Conservation (phyloP, 1,284 basidiomycete species). For the Trametes pubescens region DNA sequence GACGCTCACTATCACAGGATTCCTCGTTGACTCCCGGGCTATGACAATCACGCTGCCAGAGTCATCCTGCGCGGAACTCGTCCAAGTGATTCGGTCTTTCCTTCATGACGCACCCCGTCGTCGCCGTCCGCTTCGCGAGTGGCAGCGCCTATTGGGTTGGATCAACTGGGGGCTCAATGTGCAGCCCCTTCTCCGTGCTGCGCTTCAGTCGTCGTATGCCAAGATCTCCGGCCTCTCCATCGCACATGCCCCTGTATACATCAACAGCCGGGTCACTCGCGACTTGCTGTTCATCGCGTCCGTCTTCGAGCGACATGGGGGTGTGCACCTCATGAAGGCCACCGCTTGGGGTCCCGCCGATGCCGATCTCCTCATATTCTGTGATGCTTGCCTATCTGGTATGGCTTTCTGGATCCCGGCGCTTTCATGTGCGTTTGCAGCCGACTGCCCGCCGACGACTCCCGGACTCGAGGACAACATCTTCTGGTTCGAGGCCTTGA, state of each 20-base stretch:
- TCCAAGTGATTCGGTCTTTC: neutral
- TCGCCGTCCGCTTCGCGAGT: slow-evolving; percentile 37
- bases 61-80: neutral
- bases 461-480: slow-evolving; percentile 24
- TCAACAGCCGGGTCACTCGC: slow-evolving; percentile 40
- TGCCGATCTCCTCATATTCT: slow-evolving; percentile 40
- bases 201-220: slow-evolving; percentile 42
- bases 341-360: slow-evolving; percentile 36
- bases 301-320: slow-evolving; percentile 29
- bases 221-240: slow-evolving; percentile 45
- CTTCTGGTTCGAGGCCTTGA: slow-evolving; percentile 44
- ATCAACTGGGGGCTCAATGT: slow-evolving; percentile 53
- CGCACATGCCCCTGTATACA: slow-evolving; percentile 32
- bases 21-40: slow-evolving; percentile 40
- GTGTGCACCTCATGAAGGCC: neutral
- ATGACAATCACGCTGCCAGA: neutral
- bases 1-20: slow-evolving; percentile 47
- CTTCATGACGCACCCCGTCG: neutral
- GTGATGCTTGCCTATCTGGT: slow-evolving; percentile 42
- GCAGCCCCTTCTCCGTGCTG: slow-evolving; percentile 45
- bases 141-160: slow-evolving; percentile 45
- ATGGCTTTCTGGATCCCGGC: slow-evolving; percentile 45
- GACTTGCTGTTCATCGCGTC: slow-evolving; percentile 46
- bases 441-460: too few species aligned
- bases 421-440: too few species aligned